Base-by-base conservation (phyloP, 306 rosid species). In the Benincasa hispida region DNA sequence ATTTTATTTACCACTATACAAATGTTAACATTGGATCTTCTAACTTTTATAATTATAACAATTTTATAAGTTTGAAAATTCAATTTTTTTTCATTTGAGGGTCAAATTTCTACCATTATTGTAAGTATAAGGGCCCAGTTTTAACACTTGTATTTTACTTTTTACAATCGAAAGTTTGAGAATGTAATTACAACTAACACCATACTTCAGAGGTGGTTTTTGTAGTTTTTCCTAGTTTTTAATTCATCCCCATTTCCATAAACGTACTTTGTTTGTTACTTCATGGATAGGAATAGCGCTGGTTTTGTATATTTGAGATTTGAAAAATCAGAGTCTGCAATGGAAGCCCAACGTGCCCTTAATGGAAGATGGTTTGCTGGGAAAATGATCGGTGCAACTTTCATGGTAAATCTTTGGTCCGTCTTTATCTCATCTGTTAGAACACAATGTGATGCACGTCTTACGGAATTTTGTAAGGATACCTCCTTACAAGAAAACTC, bases 361-460 rank as follows among this genome's bases (percentile, higher is more conserved):
- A 92, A 94, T 80, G 99, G 98, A 68, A 86, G 99, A 86, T 94
- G 99, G 99, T 94, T 94, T 87, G 99, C 99, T 32, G 99, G 97
- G 82, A 92, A 94, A 87, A 92, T 94, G 96, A 92, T 94, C 54
- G 90, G 91, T 18, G 96, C 98, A 34, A 84, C 91, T 65, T 91
- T 75, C 80, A 88, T 93, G 98, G 98, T 93, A 86, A 53, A 13
- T 69, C 56, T 41, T 45, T 32, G 24, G 41, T 62, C 19, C 0
- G 2, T 32, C 69, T 21, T 66, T 35, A 10, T n/a, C 32, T 2
- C n/a, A 39, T 67, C 53, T 37, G 5, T 21, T 67, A 41, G 51
- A n/a, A n/a, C 21, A 39, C 50, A 21, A 62, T 21, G 73, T 2
- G n/a, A n/a, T n/a, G n/a, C 1, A 5, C 22, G 13, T 48, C 12